A percentile compares a stretch with the other conserved stretches of the same genome.
These are phyloP conservation scores for Halenospora varia DNA, from an alignment of 495 filamentous ascomycete genomes.

Conservation along the genomic window DNA sequence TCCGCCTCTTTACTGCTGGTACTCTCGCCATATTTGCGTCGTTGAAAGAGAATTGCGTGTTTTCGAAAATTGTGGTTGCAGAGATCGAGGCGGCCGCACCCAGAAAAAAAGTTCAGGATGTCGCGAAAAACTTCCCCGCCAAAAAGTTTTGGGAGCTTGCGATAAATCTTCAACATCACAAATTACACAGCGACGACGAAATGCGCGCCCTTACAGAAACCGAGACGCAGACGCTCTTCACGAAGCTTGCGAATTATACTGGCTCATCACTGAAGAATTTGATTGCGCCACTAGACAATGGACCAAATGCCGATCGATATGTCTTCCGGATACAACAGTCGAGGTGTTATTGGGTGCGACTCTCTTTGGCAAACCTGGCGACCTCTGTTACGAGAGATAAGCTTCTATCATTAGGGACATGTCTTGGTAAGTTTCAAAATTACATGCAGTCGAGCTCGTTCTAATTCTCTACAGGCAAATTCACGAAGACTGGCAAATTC, in stretches of 20 bases:
- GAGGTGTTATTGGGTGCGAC: conserved; percentile 84
- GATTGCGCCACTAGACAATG: conserved; percentile 66
- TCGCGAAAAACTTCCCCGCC: conserved; percentile 28
- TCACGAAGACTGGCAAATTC: conserved; percentile 92
- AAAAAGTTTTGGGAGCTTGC: conserved; percentile 7
- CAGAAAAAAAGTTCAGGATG: conserved; percentile 20
- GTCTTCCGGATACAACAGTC: conserved; percentile 79
- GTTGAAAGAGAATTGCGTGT: conserved; percentile 42
- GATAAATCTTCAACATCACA: not conserved
- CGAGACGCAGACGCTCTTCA: conserved; percentile 70
- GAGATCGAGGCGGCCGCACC: conserved; percentile 18
- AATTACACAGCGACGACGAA: conserved; percentile 11
- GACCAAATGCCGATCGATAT: conserved; percentile 60
- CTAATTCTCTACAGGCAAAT: conserved; percentile 50
- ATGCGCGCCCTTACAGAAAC: conserved; percentile 75
- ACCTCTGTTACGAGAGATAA: conserved; percentile 73
- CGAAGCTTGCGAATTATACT: conserved; percentile 81
- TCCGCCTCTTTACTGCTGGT: conserved; percentile 49
- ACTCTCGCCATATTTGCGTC: conserved; percentile 46
- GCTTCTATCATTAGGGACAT: conserved; percentile 81
- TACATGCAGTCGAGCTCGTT: not conserved
- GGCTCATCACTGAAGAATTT: conserved; percentile 74
- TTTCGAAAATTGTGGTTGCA: conserved; percentile 23
- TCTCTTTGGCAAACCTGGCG: conserved; percentile 86
- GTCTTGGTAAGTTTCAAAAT: conserved; percentile 48